Evolutionary conservation across 768 basidiomycete species (phyloP), one percentile per base, ranked within the genome.

Genomic region (Suillus subalutaceus): DNA sequence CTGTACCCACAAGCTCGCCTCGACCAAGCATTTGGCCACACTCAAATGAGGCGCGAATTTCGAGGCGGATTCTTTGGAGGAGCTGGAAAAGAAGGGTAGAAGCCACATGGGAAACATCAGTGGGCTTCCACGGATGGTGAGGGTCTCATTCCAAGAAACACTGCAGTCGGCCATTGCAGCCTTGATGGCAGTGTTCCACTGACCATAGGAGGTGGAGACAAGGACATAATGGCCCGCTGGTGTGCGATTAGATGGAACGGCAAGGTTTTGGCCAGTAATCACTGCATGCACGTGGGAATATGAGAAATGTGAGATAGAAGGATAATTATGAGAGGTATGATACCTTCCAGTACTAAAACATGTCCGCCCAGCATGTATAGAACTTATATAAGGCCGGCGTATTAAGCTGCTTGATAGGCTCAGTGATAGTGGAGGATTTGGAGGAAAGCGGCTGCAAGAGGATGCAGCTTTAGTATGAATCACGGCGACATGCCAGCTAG

Each of bases 31-130:
- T 35, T 20, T 12, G 32, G 9, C 53, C 23, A 59, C 23, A 15
- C 38, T 59, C 57, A 23, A 59, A 59, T 16, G 57, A 59, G 23
- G 38, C 23, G 23, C 38, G 37, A 10, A 59, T 58, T 38, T 40
- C 23, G 7, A 58, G 38, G 23, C n/a, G 23, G 23, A 59, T 7
- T 4, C 57, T 40, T 40, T 59, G 4, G 23, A 59, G 7, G 23
- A 16, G n/a, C n/a, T 10, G 4, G 57, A 26, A 37, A 59, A 59
- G 57, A 40, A 16, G 8, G 57, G 23, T 23, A 59, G 26, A 26
- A 40, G 23, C 38, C 57, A 59, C 23, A 16, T 16, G 8, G 57
- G 38, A 40, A 40, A 59, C n/a, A 26, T 59, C 9, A 23, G 57
- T 9, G 57, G 38, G 38, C 15, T 13, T 16, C 8, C 57, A 26